These are phyloP conservation scores for Rhodomyrtus psidioides DNA, from an alignment of 441 rosid species.

Conservation along the genomic window DNA sequence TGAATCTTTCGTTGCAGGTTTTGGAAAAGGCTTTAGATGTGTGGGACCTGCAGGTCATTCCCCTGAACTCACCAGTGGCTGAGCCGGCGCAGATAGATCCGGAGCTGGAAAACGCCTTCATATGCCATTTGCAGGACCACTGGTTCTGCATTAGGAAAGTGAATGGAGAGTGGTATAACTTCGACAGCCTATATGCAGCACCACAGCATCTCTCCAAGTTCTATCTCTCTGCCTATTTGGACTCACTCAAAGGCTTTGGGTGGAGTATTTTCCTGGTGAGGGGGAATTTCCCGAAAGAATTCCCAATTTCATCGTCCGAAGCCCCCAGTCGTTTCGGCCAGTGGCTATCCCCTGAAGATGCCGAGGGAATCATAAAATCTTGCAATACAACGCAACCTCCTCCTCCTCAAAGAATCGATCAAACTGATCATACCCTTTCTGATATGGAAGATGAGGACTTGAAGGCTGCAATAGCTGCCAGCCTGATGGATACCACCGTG, in stretches of 20 bases:
- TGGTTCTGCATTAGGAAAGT: conserved; percentile 94
- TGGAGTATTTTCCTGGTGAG: conserved; percentile 91
- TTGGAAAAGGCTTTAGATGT: conserved; percentile 90
- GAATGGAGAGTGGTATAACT: conserved; percentile 92
- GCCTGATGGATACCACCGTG: conserved; percentile 64
- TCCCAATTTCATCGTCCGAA: conserved; percentile 58
- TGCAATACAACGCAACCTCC: conserved; percentile 30
- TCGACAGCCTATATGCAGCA: conserved; percentile 83
- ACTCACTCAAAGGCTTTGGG: conserved; percentile 74
- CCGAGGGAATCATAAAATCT: conserved; percentile 69
- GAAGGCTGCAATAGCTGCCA: conserved; percentile 87
- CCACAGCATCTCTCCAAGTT: conserved; percentile 85
- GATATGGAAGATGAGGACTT: conserved; percentile 70
- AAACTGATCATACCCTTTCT: conserved; percentile 29
- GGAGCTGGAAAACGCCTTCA: conserved; percentile 76
- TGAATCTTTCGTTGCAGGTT: conserved; percentile 38
- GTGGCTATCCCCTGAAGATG: conserved; percentile 86
- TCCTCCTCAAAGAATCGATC: conserved; percentile 17
- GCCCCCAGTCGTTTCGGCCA: conserved; percentile 76
- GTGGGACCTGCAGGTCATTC: conserved; percentile 87
- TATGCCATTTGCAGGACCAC: conserved; percentile 91
- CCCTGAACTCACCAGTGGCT: conserved; percentile 78
- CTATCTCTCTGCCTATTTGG: conserved; percentile 78
- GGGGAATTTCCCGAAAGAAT: conserved; percentile 85
- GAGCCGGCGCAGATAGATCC: conserved; percentile 92